phyloP scores from a whole-genome alignment of 108 stramenopile genomes.

The Hondaea fermentalgiana region DNA sequence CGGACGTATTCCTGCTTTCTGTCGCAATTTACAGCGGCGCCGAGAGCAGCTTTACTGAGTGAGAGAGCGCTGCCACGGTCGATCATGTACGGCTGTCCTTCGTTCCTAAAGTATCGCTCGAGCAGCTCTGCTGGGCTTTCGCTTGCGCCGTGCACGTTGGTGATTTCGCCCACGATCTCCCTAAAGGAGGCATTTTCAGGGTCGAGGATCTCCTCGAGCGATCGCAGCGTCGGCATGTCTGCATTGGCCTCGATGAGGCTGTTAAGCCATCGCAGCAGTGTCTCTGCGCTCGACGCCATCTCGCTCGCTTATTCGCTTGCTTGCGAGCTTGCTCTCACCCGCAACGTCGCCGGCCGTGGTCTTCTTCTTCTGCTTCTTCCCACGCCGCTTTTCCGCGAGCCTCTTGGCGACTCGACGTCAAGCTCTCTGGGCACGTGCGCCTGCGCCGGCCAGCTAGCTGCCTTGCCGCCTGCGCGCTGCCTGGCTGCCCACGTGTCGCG shows the following conservation, averaged over 20 bases:
- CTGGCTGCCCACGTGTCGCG: too few species aligned
- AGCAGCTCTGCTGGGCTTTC: not conserved
- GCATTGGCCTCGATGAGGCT: not conserved
- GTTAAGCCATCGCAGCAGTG: constrained; percentile 9
- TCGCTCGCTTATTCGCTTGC: too few species aligned
- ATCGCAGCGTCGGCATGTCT: not conserved
- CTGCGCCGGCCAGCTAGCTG: too few species aligned
- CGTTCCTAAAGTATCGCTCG: not conserved
- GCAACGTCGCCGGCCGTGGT: not conserved
- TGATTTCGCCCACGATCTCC: not conserved
- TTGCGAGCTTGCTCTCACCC: not conserved
- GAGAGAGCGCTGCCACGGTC: not conserved
- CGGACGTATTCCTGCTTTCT: not conserved
- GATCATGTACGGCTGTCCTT: not conserved
- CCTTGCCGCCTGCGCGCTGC: too few species aligned
- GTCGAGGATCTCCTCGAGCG: not conserved
- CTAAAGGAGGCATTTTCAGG: not conserved
- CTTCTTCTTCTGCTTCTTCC: too few species aligned
- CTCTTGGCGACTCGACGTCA: too few species aligned
- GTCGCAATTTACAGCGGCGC: not conserved
- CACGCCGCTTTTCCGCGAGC: too few species aligned
- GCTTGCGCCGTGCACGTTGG: not conserved
- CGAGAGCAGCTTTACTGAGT: not conserved
- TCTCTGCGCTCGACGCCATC: constrained; percentile 3
- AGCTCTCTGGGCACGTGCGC: too few species aligned